These are phyloP conservation scores for Crinitomyces ghanaensis DNA, from an alignment of 805 yeast genomes.

Conservation along the genomic window DNA sequence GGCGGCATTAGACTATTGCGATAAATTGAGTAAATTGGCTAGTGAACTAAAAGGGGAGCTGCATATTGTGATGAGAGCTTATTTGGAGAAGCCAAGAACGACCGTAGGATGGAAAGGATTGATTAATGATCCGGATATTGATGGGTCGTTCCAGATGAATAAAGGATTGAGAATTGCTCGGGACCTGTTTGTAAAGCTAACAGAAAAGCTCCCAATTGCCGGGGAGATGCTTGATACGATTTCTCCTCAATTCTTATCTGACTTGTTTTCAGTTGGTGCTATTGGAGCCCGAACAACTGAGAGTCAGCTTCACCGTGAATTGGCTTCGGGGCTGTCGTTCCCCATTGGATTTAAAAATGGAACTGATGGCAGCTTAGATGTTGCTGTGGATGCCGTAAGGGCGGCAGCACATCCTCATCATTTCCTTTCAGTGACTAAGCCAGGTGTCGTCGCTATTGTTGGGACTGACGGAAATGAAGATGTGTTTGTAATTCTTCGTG, in stretches of 20 bases:
- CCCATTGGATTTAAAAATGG: constrained; percentile 98
- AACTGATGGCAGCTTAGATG: constrained; percentile 91
- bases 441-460: constrained; percentile 92
- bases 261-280: constrained; percentile 91
- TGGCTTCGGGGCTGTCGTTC: constrained; percentile 93
- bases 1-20: constrained; percentile 85
- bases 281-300: constrained; percentile 99
- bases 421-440: constrained; percentile 88
- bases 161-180: constrained; percentile 87
- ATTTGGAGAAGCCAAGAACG: constrained; percentile 95
- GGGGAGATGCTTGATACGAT: constrained; percentile 97
- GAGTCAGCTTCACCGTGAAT: constrained; percentile 93
- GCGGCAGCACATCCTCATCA: constrained; percentile 92
- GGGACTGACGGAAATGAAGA: constrained; percentile 91
- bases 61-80: constrained; percentile 90
- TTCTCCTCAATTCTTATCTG: constrained; percentile 90
- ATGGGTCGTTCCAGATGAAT: constrained; percentile 84
- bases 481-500: constrained; percentile 85
- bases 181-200: constrained; percentile 72
- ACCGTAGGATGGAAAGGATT: constrained; percentile 99
- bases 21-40: constrained; percentile 45
- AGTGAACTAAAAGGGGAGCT: constrained; percentile 62
- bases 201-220: constrained; percentile 81
- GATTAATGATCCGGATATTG: constrained; percentile 94
- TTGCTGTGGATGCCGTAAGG: constrained; percentile 86